Percentiles rank a stretch among this genome's conserved stretches.
Conservation (phyloP, 805 yeast species). For the Ogataea polymorpha region DNA sequence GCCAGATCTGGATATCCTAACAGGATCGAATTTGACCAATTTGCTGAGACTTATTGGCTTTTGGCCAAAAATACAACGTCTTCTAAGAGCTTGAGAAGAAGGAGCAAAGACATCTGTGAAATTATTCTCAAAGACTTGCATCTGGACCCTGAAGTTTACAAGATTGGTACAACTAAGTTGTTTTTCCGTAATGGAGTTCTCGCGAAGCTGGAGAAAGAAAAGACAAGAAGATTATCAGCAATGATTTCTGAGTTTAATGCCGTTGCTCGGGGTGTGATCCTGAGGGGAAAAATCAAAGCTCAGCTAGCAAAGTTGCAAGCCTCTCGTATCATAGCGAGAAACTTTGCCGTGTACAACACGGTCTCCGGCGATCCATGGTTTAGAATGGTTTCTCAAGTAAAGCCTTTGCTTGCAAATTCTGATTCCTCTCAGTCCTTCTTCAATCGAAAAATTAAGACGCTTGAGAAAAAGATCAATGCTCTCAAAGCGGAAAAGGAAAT, state of each 20-base stretch:
- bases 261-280: constrained; percentile 57
- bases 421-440: constrained; percentile 40
- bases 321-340: constrained; percentile 61
- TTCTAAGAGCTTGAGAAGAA: constrained; percentile 28
- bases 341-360: constrained; percentile 51
- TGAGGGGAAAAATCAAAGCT: constrained; percentile 46
- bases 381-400: constrained; percentile 61
- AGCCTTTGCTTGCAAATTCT: constrained; percentile 58
- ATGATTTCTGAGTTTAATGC: constrained; percentile 64
- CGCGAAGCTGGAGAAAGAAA: constrained; percentile 71
- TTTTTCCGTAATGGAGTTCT: constrained; percentile 76
- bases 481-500: constrained; percentile 38
- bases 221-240: constrained; percentile 59
- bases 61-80: constrained; percentile 46
- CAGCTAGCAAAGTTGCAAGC: constrained; percentile 65
- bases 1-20: constrained; percentile 98
- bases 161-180: constrained; percentile 68
- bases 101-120: constrained; percentile 67
- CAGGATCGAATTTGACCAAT: constrained; percentile 78
- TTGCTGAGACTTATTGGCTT: constrained; percentile 71
- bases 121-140: constrained; percentile 59
- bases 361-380: constrained; percentile 73
- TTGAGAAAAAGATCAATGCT: constrained; percentile 52
- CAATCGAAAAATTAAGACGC: constrained; percentile 53
- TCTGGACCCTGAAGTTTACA: constrained; percentile 57